These are phyloP conservation scores for Panicum hallii DNA, from an alignment of 202 grass and related monocot species.

Conservation along the genomic window DNA sequence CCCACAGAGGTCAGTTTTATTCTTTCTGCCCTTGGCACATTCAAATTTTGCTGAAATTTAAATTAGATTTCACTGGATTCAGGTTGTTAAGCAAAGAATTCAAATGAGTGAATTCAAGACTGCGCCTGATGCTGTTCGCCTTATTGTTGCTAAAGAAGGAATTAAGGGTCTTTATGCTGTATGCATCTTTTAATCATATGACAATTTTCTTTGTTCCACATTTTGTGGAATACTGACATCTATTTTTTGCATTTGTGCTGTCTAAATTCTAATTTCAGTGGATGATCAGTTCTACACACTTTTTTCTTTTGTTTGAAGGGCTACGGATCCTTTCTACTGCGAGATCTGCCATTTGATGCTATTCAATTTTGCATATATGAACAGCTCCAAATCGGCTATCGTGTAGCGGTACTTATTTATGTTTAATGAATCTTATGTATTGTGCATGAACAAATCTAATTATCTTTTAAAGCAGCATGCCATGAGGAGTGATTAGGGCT, in stretches of 20 bases:
- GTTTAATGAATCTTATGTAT: neutral
- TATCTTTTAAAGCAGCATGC: neutral
- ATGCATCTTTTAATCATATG: conserved; percentile 44
- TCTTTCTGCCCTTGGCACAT: neutral
- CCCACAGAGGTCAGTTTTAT: conserved; percentile 77
- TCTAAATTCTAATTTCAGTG: conserved; percentile 11
- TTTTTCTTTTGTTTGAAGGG: conserved; percentile 59
- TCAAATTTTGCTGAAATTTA: neutral
- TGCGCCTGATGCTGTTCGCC: conserved; percentile 73
- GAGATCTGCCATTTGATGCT: conserved; percentile 92
- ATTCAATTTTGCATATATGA: conserved; percentile 97
- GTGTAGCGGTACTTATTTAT: conserved; percentile 46
- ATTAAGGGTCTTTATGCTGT: conserved; percentile 86
- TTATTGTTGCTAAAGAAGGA: conserved; percentile 83
- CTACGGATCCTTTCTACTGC: conserved; percentile 86
- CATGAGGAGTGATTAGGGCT: neutral
- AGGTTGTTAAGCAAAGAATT: conserved; percentile 99
- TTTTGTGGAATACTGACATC: neutral
- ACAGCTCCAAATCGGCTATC: conserved; percentile 94
- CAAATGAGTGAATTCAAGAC: conserved; percentile 80
- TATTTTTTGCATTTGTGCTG: neutral
- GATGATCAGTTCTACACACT: neutral
- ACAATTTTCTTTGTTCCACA: neutral
- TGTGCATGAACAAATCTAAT: neutral
- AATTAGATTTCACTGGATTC: conserved; percentile 32